These are phyloP conservation scores for Bimuria novae-zelandiae DNA, from an alignment of 2,329 filamentous ascomycete genomes.

Conservation along the genomic window DNA sequence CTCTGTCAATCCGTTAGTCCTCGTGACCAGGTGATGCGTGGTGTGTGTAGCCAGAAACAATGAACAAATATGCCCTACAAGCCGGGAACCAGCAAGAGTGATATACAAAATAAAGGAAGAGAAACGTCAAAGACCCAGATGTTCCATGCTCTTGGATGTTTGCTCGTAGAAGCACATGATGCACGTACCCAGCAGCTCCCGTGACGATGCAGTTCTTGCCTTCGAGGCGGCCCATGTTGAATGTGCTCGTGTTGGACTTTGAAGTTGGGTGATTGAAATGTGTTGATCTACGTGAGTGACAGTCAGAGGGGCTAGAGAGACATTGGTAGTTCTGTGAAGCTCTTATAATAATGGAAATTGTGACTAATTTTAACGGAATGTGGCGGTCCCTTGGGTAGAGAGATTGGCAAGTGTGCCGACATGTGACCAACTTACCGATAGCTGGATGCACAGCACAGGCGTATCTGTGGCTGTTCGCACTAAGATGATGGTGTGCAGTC, in stretches of 20 bases:
- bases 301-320: slow-evolving; percentile 5
- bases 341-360: slow-evolving; percentile 29
- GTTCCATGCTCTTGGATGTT: neutral
- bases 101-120: too few relatives aligned
- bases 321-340: slow-evolving; percentile 15
- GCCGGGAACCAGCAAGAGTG: too few relatives aligned
- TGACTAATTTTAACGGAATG: slow-evolving; percentile 38
- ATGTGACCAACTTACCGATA: neutral
- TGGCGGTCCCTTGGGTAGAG: slow-evolving; percentile 1
- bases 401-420: slow-evolving; percentile 1
- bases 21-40: neutral
- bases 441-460: neutral
- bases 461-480: neutral
- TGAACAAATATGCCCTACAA: too few relatives aligned
- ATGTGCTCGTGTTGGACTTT: slow-evolving; percentile 12
- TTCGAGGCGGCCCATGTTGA: slow-evolving; percentile 58
- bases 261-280: neutral
- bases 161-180: neutral
- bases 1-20: slow-evolving; percentile 57
- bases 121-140: too few relatives aligned
- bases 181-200: slow-evolving; percentile 78
- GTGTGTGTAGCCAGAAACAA: neutral
- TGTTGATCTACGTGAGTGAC: slow-evolving; percentile 13
- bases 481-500: slow-evolving; percentile 1
- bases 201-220: slow-evolving; percentile 78